Base-by-base conservation (phyloP, 2,329 filamentous ascomycete species). In the Alternaria sp. region DNA sequence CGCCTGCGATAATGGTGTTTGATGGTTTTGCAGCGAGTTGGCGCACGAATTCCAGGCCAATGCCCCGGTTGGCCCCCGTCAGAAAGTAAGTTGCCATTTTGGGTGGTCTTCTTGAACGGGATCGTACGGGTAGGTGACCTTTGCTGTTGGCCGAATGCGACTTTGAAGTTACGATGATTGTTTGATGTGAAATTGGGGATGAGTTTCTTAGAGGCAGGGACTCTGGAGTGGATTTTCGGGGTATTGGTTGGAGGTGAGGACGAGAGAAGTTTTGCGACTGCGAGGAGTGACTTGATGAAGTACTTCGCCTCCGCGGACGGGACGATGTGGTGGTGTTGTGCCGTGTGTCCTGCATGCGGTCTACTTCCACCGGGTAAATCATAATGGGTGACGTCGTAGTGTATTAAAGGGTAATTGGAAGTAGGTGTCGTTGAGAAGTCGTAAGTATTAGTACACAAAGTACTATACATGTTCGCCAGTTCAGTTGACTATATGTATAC, bases 1-100 rank as follows among this genome's bases (percentile, higher is more conserved):
- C 75, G 51, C 67, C 74, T n/a, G 80, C 75, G 57, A 82, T 77
- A 59, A 82, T 75, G 52, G 68, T 80, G 62, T 76, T 79, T 47
- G 64, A 53, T 0, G 68, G 57, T 32, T 76, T 62, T 9, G 61
- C 44, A 36, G 79, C 68, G 52, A 76, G 68, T 54, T 76, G 74
- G 46, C 72, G 65, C 0, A 73, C 67, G 48, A 76, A 71, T 60
- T 75, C 74, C 30, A 76, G 64, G 32, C 74, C 74, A 42, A 76
- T 71, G 49, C 73, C 73, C 7, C 74, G 70, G 51, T 76, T 76
- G 1, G 72, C 73, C 14, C 74, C 74, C 0, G 72, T 76, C 48
- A 76, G 66, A 57, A 76, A 76, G 57, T 75, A 75, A 8, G 73
- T 75, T 22, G 68, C 69, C 72, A 75, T 76, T 61, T 67, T 57